Conservation (phyloP, 164 flowering plant species). For the Chloranthus sessilifolius region DNA sequence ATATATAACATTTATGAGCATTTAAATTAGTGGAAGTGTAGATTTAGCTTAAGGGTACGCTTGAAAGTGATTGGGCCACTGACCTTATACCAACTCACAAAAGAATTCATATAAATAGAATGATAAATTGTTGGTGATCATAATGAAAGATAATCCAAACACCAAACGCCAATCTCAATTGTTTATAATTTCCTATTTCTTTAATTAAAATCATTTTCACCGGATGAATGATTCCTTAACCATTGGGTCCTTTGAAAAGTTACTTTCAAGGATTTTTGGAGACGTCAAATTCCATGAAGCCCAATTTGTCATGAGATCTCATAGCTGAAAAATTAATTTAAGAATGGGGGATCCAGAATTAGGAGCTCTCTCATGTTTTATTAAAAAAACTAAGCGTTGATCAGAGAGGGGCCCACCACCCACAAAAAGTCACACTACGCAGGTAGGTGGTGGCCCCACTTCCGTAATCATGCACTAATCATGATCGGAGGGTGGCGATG, state of each 20-base stretch:
- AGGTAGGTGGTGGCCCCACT: too few relatives aligned
- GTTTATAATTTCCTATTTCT: constrained; percentile 4
- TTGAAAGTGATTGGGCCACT: too few relatives aligned
- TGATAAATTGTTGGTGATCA: constrained; percentile 2
- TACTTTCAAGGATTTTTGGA: not conserved
- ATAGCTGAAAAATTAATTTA: not conserved
- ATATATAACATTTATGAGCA: not conserved
- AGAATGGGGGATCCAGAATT: not conserved
- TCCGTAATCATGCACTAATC: too few relatives aligned
- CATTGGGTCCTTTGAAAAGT: too few relatives aligned
- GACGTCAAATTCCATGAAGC: not conserved
- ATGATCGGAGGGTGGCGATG: too few relatives aligned
- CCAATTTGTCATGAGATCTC: not conserved
- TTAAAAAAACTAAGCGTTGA: too few relatives aligned
- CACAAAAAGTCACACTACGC: too few relatives aligned
- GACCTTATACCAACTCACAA: too few relatives aligned
- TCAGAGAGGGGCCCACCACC: too few relatives aligned
- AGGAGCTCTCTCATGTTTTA: too few relatives aligned
- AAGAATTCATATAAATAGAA: not conserved
- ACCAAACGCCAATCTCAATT: not conserved
- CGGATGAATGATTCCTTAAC: not conserved
- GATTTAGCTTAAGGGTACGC: too few relatives aligned
- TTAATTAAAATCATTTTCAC: constrained; percentile 1
- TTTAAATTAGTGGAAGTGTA: not conserved
- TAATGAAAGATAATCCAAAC: not conserved